Percentiles rank a stretch among this genome's conserved stretches.
Evolutionary conservation across 108 stramenopile genomes (phyloP).

Genomic region (Chaetoceros muelleri): DNA sequence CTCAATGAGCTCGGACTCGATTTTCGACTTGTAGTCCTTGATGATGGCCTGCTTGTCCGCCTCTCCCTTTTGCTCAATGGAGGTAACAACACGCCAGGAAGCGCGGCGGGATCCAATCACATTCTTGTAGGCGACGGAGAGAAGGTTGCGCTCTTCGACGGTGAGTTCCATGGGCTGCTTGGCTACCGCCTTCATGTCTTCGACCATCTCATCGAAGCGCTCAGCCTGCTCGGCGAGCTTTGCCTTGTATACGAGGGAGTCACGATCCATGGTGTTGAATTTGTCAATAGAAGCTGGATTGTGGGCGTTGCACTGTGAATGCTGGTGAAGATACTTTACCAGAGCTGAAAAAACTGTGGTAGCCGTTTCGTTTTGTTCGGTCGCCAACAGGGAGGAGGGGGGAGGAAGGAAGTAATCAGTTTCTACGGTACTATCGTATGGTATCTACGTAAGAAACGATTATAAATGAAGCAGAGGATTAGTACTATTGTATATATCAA

Average conservation of each 20-base stretch:
- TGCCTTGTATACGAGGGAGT: slow-evolving; percentile 86
- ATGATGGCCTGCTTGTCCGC: slow-evolving; percentile 90
- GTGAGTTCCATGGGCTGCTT: slow-evolving; percentile 95
- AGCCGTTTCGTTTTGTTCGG: too few relatives aligned
- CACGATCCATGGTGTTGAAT: slow-evolving; percentile 38
- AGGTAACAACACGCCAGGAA: slow-evolving; percentile 98
- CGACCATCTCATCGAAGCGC: slow-evolving; percentile 94
- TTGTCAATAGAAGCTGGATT: slow-evolving; percentile 1
- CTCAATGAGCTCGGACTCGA: slow-evolving; percentile 88
- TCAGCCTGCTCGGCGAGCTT: slow-evolving; percentile 99
- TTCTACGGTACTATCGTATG: too few relatives aligned
- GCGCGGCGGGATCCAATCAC: slow-evolving; percentile 99
- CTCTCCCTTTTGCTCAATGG: slow-evolving; percentile 98
- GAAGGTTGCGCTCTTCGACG: slow-evolving; percentile 99
- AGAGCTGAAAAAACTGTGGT: too few relatives aligned
- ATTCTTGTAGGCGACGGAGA: slow-evolving; percentile 97
- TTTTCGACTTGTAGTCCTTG: slow-evolving; percentile 97
- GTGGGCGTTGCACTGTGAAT: background rate
- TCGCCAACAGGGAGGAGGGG: too few relatives aligned
- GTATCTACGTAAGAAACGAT: too few relatives aligned
- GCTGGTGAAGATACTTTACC: too few relatives aligned
- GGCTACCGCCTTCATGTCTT: slow-evolving; percentile 98
- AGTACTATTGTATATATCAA: too few relatives aligned
- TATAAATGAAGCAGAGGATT: too few relatives aligned
- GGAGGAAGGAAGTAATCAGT: too few relatives aligned